phyloP scores from a whole-genome alignment of 1,284 basidiomycete species.

The Austroboletus olivaceoglutinosus region DNA sequence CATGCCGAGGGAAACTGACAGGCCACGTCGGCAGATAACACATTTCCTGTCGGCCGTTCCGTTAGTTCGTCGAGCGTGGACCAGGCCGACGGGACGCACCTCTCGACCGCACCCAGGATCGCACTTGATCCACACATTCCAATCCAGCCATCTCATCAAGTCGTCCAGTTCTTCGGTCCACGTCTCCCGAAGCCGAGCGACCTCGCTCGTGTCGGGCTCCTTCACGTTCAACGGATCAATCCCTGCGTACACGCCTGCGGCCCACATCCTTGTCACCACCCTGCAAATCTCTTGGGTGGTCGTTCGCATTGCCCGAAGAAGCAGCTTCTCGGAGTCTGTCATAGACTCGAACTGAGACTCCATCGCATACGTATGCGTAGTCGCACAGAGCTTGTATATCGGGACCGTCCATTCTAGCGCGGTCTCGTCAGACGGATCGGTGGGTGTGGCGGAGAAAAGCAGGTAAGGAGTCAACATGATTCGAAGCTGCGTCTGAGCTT shows the following conservation, averaged over 20 bases:
- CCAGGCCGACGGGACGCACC: slow-evolving; percentile 21
- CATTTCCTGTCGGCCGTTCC: slow-evolving; percentile 36
- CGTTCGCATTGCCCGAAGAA: slow-evolving; percentile 36
- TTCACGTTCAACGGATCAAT: slow-evolving; percentile 21
- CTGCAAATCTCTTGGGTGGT: slow-evolving; percentile 47
- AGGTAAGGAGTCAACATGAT: slow-evolving; percentile 27
- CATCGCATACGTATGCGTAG: slow-evolving; percentile 36
- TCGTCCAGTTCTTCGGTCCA: slow-evolving; percentile 30
- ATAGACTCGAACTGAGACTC: slow-evolving; percentile 16
- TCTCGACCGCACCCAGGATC: slow-evolving; percentile 34
- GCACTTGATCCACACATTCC: slow-evolving; percentile 41
- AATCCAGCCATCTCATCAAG: slow-evolving; percentile 44
- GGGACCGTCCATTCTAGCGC: slow-evolving; percentile 27
- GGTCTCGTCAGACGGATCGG: not conserved
- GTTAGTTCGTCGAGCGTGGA: not conserved
- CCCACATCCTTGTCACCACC: slow-evolving; percentile 45
- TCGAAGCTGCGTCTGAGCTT: slow-evolving; percentile 25
- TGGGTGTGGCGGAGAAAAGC: slow-evolving; percentile 7
- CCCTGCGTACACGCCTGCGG: slow-evolving; percentile 36
- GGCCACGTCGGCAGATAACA: slow-evolving; percentile 52
- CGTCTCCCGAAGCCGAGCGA: slow-evolving; percentile 9
- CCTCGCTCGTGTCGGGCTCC: not conserved
- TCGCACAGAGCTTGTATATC: slow-evolving; percentile 32
- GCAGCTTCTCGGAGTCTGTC: slow-evolving; percentile 37
- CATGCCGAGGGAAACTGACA: slow-evolving; percentile 12